A percentile compares a stretch with the other conserved stretches of the same genome.
These are phyloP conservation scores for Cetraspora pellucida DNA, from an alignment of 192 early-diverging fungal species.

Conservation along the genomic window DNA sequence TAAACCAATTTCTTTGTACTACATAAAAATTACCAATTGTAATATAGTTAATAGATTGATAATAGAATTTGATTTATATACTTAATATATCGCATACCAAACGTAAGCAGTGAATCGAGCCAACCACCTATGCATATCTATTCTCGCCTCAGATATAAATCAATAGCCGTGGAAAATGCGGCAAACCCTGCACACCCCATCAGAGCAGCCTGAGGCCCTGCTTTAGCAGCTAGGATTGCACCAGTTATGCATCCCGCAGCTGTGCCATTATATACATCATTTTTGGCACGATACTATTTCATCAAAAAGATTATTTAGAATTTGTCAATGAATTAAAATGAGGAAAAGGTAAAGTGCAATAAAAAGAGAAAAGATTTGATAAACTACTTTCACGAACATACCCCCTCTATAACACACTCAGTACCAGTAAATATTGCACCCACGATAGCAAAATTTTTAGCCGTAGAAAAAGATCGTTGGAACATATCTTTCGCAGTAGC, in stretches of 20 bases:
- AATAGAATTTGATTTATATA: too few relatives aligned
- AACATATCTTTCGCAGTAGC: conserved; percentile 90
- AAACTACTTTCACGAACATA: conserved; percentile 40
- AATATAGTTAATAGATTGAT: too few relatives aligned
- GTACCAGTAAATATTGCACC: conserved; percentile 90
- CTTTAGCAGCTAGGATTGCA: conserved; percentile 73
- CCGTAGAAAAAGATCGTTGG: conserved; percentile 72
- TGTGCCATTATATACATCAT: conserved; percentile 91
- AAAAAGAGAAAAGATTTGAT: background rate
- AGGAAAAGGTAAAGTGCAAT: background rate
- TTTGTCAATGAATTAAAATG: background rate
- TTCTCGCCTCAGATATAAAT: conserved; percentile 78
- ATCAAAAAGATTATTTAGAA: background rate
- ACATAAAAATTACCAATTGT: too few relatives aligned
- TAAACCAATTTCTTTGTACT: too few relatives aligned
- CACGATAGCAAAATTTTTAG: conserved; percentile 92
- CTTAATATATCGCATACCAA: too few relatives aligned
- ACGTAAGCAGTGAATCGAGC: background rate
- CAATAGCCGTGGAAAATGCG: conserved; percentile 92
- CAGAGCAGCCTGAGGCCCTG: conserved; percentile 74
- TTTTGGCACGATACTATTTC: conserved; percentile 81
- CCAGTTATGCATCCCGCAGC: conserved; percentile 93
- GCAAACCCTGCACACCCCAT: conserved; percentile 92
- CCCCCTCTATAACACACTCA: conserved; percentile 93
- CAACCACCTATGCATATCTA: conserved; percentile 9